A percentile compares a stretch with the other conserved stretches of the same genome.
Conservation (phyloP, 805 yeast genomes). For the Saccharomyces kudriavzevii region DNA sequence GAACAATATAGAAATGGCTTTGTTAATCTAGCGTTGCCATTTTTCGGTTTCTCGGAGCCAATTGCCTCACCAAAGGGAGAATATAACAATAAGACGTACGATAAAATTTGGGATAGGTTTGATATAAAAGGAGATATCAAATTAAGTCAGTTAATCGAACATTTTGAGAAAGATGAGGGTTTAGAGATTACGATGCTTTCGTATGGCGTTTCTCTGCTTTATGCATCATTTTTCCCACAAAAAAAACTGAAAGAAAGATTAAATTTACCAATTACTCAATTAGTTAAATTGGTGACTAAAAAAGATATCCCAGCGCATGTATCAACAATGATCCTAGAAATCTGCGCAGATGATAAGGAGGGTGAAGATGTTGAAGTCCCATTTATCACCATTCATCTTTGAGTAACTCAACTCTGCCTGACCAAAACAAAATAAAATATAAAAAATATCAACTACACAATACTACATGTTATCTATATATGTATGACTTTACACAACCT, state of each 20-base stretch:
- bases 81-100: constrained; percentile 72
- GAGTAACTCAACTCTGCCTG: constrained; percentile 2
- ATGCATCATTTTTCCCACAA: constrained; percentile 90
- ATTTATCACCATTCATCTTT: constrained; percentile 58
- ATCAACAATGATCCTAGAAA: constrained; percentile 74
- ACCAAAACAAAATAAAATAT: neutral
- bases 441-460: neutral
- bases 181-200: constrained; percentile 86
- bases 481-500: neutral
- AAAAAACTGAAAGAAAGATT: constrained; percentile 78
- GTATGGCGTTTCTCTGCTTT: constrained; percentile 78
- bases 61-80: constrained; percentile 75
- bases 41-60: constrained; percentile 95
- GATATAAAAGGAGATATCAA: constrained; percentile 72
- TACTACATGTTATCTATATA: neutral
- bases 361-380: constrained; percentile 98
- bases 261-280: constrained; percentile 55
- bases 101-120: constrained; percentile 92
- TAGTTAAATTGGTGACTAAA: constrained; percentile 80
- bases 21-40: constrained; percentile 85
- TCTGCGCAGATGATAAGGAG: constrained; percentile 82
- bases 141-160: constrained; percentile 60
- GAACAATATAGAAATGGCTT: constrained; percentile 91
- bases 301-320: constrained; percentile 68
- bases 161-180: constrained; percentile 76